Base-by-base conservation (phyloP, 164 flowering plant genomes). In the Chimonanthus praecox region DNA sequence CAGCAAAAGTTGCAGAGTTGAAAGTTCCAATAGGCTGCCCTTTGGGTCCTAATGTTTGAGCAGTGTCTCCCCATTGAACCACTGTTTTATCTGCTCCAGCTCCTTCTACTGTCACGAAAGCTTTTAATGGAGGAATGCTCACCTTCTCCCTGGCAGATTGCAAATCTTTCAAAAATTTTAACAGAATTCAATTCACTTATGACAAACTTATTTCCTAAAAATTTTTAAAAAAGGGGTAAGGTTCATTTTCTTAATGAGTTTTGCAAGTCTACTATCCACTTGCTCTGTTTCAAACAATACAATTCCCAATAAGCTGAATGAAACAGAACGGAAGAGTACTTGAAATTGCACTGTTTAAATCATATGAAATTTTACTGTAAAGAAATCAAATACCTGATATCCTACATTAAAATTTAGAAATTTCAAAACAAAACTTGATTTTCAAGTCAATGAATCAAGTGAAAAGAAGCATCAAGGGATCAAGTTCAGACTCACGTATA, bases 11-110 rank as follows among this genome's bases (percentile, higher is more conserved):
- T 45, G 99, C 99, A 60, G 99, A 96, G 11, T 71, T 83, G 75
- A 21, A 93, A 6, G 99, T 93, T 18, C 99, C 99, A 21, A 94
- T 73, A 7, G 97, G 94, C 58, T 78, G 87, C 13, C 98, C 97
- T 58, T 54, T 87, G 33, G 88, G 79, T n/a, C 97, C 99, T 8
- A 76, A 78, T 58, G 97, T 92, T 72, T 86, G 82, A n/a, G 99
- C 99, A 7, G 97, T 90, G 80, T 94, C 98, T 43, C 98, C 97
- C 97, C 97, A 94, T 80, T 96, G 88, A 64, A 96, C 88, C 6
- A 88, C 84, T 49, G 99, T 94, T 61, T 83, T 86, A 15, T 92
- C 97, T 72, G 98, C 99, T 49, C 98, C 98, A 67, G 90, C 98
- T 72, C 99, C 99, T 86, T 88, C 80, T 71, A 96, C 84, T 44